Evolutionary conservation across 1,284 basidiomycete species (phyloP).

Genomic region (Coriolopsis trogii): DNA sequence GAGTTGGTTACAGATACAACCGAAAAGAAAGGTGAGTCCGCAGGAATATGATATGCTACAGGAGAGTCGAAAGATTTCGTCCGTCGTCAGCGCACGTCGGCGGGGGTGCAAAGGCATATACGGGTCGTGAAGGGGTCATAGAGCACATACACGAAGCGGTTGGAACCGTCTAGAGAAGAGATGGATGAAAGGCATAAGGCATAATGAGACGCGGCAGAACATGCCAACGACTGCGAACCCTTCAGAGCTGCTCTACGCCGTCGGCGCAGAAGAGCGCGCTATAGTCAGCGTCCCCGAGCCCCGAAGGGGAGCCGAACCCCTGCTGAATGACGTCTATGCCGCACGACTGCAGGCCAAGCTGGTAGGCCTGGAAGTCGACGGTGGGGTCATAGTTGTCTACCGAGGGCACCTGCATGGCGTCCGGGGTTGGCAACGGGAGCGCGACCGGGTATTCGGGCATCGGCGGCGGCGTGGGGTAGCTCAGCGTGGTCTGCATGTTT

Average conservation of each 20-base stretch:
- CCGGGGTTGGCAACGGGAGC: neutral
- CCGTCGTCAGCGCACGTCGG: slow-evolving; percentile 17
- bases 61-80: slow-evolving; percentile 8
- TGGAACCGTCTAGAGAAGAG: neutral
- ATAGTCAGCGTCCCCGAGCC: slow-evolving; percentile 22
- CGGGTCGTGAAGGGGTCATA: slow-evolving; percentile 14
- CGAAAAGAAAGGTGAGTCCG: slow-evolving; percentile 18
- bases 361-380: slow-evolving; percentile 26
- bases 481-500: slow-evolving; percentile 7
- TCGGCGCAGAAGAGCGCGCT: slow-evolving; percentile 19
- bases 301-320: slow-evolving; percentile 14
- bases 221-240: no score
- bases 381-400: slow-evolving; percentile 11
- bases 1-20: slow-evolving; percentile 18
- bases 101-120: slow-evolving; percentile 13
- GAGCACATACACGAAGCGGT: neutral
- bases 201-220: no score
- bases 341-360: slow-evolving; percentile 23
- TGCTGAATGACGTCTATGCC: slow-evolving; percentile 15
- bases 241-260: slow-evolving; percentile 9
- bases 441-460: neutral
- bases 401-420: neutral
- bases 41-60: slow-evolving; percentile 20
- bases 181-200: no score
- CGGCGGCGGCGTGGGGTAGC: neutral